Evolutionary conservation across 1,284 basidiomycete species (phyloP), one percentile per base, ranked within the genome.

Genomic region (Apiotrichum akiyoshidainum): DNA sequence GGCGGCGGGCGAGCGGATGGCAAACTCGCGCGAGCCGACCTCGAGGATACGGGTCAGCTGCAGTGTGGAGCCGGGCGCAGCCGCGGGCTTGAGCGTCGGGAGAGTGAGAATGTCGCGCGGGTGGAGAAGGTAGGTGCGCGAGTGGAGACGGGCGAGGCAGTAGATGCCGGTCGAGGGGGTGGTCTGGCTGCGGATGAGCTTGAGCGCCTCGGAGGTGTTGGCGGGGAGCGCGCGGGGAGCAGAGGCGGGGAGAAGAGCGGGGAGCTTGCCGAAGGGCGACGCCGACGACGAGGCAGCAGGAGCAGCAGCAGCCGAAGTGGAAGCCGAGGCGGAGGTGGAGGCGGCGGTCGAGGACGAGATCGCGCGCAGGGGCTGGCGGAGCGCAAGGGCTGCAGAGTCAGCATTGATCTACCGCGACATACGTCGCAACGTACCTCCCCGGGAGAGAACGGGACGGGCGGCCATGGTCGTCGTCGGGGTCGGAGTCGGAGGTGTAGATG

Each of bases 11-110:
- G 82, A 67, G 53, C 66, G 62, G 46, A 79, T 68, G n/a, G 92
- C 94, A 79, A 88, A 98, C 74, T 97, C 92, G 66, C 93, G 86
- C 49, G 91, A 92, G 60, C 95, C 95, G 54, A 98, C 84, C 78
- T 99, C 95, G 74, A 94, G 87, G 60, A 99, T 88, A 64, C 92
- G 83, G 65, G 90, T 88, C 57, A 99, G 84, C 8, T 83, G 79
- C 56, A 99, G 83, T 41, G 89, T 83, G 70, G 96, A 90, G 31
- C 95, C 95, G 56, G 95, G 76, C 12, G 72, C 85, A 50, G 65
- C 65, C 13, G 67, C 42, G 19, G 72, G 70, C 65, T 86, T 87
- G 52, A 98, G 84, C 37, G 87, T 87, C 2, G 95, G 93, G 1
- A 98, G 84, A 49, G 95, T 98, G 69, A 99, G 85, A 63, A 95